phyloP scores from a whole-genome alignment of 768 basidiomycete species.

The Amyloporia xantha region DNA sequence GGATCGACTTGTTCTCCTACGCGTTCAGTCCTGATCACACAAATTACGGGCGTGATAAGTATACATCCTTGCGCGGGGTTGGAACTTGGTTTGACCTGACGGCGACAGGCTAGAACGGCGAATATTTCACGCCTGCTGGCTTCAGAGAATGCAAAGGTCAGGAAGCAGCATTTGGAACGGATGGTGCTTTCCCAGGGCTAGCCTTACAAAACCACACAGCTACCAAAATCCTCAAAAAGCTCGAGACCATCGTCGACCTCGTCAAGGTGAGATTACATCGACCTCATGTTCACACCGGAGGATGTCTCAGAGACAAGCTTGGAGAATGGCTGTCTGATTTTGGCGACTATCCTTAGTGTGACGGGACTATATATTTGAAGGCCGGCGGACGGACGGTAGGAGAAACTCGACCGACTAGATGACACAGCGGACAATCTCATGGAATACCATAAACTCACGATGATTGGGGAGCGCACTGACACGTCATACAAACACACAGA shows the following conservation, averaged over 20 bases:
- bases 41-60: constrained; percentile 64
- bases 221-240: constrained; percentile 36
- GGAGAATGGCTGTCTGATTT: too few species aligned
- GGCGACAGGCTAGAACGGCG: constrained; percentile 66
- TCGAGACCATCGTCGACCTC: constrained; percentile 52
- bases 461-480: too few species aligned
- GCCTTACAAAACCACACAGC: constrained; percentile 54
- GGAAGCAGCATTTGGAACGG: constrained; percentile 34
- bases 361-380: too few species aligned
- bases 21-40: neutral
- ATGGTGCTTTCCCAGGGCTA: constrained; percentile 49
- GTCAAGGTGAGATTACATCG: constrained; percentile 48
- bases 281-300: constrained; percentile 40
- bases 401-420: too few species aligned
- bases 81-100: neutral
- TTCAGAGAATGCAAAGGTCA: constrained; percentile 41
- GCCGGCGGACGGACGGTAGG: too few species aligned
- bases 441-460: too few species aligned
- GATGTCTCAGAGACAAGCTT: constrained; percentile 32
- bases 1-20: constrained; percentile 28
- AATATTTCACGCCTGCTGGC: constrained; percentile 53
- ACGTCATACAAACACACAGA: too few species aligned
- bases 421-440: too few species aligned
- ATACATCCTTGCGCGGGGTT: constrained; percentile 1
- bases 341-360: too few species aligned